phyloP scores from a whole-genome alignment of 2,329 filamentous ascomycete genomes.

The Simplicillium sp. region DNA sequence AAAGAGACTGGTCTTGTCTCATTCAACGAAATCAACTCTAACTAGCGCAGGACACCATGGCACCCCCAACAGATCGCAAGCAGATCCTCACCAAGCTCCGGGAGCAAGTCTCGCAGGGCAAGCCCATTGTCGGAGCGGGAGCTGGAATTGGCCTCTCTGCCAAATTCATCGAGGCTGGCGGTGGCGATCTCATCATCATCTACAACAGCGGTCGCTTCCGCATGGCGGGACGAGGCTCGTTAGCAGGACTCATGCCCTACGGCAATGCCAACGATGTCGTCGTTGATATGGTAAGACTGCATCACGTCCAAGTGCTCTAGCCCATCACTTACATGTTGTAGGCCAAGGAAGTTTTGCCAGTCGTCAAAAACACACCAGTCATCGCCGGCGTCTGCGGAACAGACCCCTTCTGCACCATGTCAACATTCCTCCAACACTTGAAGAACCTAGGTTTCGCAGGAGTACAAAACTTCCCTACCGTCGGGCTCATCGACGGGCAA shows the following conservation, averaged over 20 bases:
- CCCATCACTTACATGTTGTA: conserved; percentile 12
- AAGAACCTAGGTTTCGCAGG: conserved; percentile 56
- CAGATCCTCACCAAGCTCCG: conserved; percentile 47
- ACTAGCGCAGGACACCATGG: conserved; percentile 26
- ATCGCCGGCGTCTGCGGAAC: conserved; percentile 63
- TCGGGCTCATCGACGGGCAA: conserved; percentile 59
- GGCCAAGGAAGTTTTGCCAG: conserved; percentile 56
- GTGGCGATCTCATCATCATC: conserved; percentile 60
- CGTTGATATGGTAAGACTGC: conserved; percentile 48
- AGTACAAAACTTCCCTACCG: conserved; percentile 66
- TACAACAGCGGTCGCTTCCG: conserved; percentile 66
- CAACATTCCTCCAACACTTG: conserved; percentile 49
- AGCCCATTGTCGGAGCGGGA: conserved; percentile 58
- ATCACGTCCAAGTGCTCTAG: neutral
- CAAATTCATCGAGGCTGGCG: conserved; percentile 60
- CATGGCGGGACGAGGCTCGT: conserved; percentile 61
- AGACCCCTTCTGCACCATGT: conserved; percentile 58
- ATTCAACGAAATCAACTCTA: no score
- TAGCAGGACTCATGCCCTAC: conserved; percentile 63
- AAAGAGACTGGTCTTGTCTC: no score
- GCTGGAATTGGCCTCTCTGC: conserved; percentile 62
- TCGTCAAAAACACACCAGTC: conserved; percentile 55
- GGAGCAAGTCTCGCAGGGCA: conserved; percentile 41
- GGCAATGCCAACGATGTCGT: conserved; percentile 63
- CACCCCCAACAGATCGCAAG: conserved; percentile 44